Conservation (phyloP, 768 basidiomycete species). For the Russula ochroleuca region DNA sequence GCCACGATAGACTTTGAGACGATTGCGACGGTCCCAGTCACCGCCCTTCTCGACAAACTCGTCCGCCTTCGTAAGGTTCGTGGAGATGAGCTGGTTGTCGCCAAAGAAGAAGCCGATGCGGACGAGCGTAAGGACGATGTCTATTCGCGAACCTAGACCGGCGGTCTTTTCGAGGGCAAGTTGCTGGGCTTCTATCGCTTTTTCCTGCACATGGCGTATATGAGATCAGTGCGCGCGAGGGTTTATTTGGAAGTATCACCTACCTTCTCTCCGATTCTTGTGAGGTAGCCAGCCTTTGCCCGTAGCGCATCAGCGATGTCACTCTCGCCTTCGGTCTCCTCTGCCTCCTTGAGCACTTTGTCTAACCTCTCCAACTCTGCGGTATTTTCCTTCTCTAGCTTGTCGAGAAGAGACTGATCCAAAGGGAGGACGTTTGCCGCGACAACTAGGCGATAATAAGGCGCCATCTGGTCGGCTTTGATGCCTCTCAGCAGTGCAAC, state of each 20-base stretch:
- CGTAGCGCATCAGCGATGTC: slow-evolving; percentile 88
- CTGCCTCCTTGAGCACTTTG: slow-evolving; percentile 74
- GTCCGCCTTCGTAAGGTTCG: slow-evolving; percentile 74
- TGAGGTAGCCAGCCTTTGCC: slow-evolving; percentile 79
- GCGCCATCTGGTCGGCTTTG: slow-evolving; percentile 83
- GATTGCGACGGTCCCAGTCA: slow-evolving; percentile 96
- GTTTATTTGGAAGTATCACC: not conserved
- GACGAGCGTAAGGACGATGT: slow-evolving; percentile 83
- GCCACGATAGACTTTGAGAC: slow-evolving; percentile 93
- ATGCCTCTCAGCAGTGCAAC: slow-evolving; percentile 67
- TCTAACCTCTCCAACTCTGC: slow-evolving; percentile 72
- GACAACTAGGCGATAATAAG: slow-evolving; percentile 65
- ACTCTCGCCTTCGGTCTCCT: slow-evolving; percentile 88
- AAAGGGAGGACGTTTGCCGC: slow-evolving; percentile 47
- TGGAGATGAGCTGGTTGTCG: slow-evolving; percentile 65
- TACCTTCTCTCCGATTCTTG: slow-evolving; percentile 81
- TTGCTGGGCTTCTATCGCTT: slow-evolving; percentile 75
- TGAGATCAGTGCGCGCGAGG: not conserved
- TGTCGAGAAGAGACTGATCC: slow-evolving; percentile 49
- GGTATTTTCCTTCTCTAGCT: slow-evolving; percentile 65
- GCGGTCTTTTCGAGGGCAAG: slow-evolving; percentile 88
- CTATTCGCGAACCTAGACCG: slow-evolving; percentile 88
- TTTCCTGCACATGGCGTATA: slow-evolving; percentile 48
- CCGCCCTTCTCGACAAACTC: slow-evolving; percentile 92
- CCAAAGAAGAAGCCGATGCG: slow-evolving; percentile 88